Base-by-base conservation (phyloP, 768 basidiomycete species). In the Podaxis sp. region DNA sequence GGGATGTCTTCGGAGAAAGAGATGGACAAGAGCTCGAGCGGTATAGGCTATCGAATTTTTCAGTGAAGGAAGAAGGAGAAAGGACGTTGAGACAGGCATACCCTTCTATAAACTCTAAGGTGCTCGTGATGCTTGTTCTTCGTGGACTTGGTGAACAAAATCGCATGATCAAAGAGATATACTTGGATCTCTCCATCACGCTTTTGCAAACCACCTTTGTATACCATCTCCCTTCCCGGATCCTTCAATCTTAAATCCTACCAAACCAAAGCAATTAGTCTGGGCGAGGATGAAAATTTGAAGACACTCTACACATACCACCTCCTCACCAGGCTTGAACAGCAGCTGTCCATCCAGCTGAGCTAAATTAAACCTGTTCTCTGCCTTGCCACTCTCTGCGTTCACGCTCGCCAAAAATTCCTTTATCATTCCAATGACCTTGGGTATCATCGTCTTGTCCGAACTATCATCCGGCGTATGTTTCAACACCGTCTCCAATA, bases 151-250 rank as follows among this genome's bases (percentile, higher is more conserved):
- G 91, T 95, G 84, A 98, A 93, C 35, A 99, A 77, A 46, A 99
- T 76, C 1, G 95, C 95, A 72, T 99, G 97, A 71, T 99, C 97
- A 70, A 99, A 97, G 68, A 99, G 74, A 77, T 96, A 98, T 5
- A 96, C 91, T 67, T 92, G 84, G 53, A 98, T 78, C 70, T 98
- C 96, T 14, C 93, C 94, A 67, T 87, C 93, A 6, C 95, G 86
- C 69, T 94, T 92, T 71, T 92, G 97, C 65, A 98, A 77, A 27
- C 85, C 75, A 21, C 95, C 95, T 74, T 95, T 98, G 75, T 90
- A 91, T 27, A 98, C 83, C 68, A 98, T 82, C 76, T 98, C 90
- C 13, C 97, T 86, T 5, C 86, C 88, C 68, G 96, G 91, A 66
- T 98, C 95, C 55, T 82, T 82, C 57, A 99, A 74, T 32, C 90